Conservation (phyloP, 257 asterid species). For the Knoxia roxburghii region DNA sequence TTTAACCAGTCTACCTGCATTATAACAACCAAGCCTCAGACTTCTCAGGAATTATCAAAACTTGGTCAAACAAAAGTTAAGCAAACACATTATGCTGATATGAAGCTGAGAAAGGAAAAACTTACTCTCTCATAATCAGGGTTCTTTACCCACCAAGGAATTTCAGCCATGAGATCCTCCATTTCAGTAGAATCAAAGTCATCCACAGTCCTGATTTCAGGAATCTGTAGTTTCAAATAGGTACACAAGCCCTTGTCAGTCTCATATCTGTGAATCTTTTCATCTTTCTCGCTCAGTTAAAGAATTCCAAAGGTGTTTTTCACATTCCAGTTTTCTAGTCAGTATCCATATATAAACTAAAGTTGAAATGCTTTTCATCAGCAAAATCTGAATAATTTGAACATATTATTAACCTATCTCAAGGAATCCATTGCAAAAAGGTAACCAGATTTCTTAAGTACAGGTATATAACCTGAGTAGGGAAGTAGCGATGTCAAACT, state of each 20-base stretch:
- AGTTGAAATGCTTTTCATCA: not conserved
- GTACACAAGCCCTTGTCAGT: conserved; percentile 2
- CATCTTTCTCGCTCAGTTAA: not conserved
- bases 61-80: not conserved
- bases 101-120: not conserved
- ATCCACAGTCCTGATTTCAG: conserved; percentile 34
- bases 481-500: too few relatives aligned
- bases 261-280: not conserved
- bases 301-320: not conserved
- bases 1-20: conserved; percentile 85
- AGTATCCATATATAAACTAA: not conserved
- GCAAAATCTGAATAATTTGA: not conserved
- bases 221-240: conserved; percentile 40
- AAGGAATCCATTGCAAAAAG: not conserved
- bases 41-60: not conserved
- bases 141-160: conserved; percentile 80
- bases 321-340: not conserved
- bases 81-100: not conserved
- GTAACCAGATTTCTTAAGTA: not conserved
- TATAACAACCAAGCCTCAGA: conserved; percentile 14
- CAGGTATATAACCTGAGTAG: not conserved
- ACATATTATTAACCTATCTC: not conserved
- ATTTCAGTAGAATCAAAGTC: conserved; percentile 48
- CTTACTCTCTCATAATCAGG: conserved; percentile 86
- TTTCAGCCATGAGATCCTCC: conserved; percentile 67